Percentiles rank a stretch among this genome's conserved stretches.
Evolutionary conservation across 768 basidiomycete genomes (phyloP).

Genomic region (Baorangia bicolor): DNA sequence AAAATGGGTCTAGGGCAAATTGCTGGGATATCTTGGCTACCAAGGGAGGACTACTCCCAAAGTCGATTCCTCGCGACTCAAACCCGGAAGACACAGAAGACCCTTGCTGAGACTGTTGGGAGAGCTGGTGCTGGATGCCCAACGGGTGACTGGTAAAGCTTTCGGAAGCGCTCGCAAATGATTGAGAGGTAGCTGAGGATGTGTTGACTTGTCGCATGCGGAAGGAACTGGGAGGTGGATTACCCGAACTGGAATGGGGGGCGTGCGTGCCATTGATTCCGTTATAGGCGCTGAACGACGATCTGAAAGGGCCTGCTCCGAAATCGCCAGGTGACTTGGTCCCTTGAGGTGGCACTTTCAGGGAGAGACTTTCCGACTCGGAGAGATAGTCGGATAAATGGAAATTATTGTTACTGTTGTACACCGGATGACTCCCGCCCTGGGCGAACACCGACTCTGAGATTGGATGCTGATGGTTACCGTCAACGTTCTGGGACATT

Average conservation of each 20-base stretch:
- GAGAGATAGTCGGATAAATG: conserved; percentile 36
- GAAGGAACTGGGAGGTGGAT: conserved; percentile 33
- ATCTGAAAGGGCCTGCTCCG: conserved; percentile 35
- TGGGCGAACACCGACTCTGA: conserved; percentile 33
- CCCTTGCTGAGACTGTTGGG: conserved; percentile 36
- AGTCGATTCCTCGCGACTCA: conserved; percentile 35
- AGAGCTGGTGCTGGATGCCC: conserved; percentile 34
- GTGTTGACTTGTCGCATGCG: conserved; percentile 37
- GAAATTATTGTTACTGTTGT: conserved; percentile 39
- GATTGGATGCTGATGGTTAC: conserved; percentile 35
- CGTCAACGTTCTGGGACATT: conserved; percentile 25
- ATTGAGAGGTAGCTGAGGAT: conserved; percentile 27
- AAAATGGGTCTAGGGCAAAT: conserved; percentile 34
- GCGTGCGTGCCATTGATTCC: conserved; percentile 26
- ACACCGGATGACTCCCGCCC: conserved; percentile 38
- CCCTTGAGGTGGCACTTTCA: conserved; percentile 33
- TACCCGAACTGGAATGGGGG: conserved; percentile 26
- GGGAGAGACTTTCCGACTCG: conserved; percentile 32
- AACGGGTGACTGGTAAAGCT: conserved; percentile 27
- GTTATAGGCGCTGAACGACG: conserved; percentile 36
- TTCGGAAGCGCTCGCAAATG: conserved; percentile 26
- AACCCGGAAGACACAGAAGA: conserved; percentile 23
- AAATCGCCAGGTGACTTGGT: conserved; percentile 35
- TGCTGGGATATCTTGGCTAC: conserved; percentile 29
- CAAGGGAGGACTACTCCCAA: conserved; percentile 28